phyloP scores from a whole-genome alignment of 768 basidiomycete genomes.

The Terana coerulea region DNA sequence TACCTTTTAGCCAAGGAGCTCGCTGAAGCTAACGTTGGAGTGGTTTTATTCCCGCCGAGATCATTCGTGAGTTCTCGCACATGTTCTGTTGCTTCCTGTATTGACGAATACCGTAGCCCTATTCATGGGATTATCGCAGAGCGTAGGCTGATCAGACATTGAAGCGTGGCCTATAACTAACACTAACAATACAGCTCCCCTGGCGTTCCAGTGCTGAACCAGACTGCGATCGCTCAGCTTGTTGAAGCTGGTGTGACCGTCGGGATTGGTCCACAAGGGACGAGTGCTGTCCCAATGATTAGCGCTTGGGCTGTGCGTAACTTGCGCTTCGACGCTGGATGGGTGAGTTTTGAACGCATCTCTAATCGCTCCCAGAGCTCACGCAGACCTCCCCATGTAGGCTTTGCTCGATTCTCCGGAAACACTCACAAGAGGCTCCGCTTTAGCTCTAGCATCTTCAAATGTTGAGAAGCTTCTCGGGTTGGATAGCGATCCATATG shows the following conservation, averaged over 20 bases:
- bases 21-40: constrained; percentile 56
- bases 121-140: constrained; percentile 58
- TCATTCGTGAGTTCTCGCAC: constrained; percentile 37
- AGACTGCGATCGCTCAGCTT: constrained; percentile 50
- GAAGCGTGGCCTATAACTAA: background rate
- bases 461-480: constrained; percentile 55
- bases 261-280: constrained; percentile 45
- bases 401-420: constrained; percentile 18
- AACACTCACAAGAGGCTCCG: constrained; percentile 33
- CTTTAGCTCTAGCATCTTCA: constrained; percentile 48
- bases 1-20: constrained; percentile 64
- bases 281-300: background rate
- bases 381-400: constrained; percentile 1
- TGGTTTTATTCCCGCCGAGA: constrained; percentile 60
- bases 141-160: constrained; percentile 39
- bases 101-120: constrained; percentile 8
- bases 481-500: constrained; percentile 21
- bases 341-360: constrained; percentile 34
- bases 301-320: constrained; percentile 27
- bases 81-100: background rate
- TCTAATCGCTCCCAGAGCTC: background rate
- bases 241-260: constrained; percentile 59
- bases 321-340: constrained; percentile 34
- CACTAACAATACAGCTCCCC: constrained; percentile 42
- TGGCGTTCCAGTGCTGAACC: constrained; percentile 60